phyloP scores from a whole-genome alignment of 805 yeast genomes.

The Kluyveromyces aestuarii region DNA sequence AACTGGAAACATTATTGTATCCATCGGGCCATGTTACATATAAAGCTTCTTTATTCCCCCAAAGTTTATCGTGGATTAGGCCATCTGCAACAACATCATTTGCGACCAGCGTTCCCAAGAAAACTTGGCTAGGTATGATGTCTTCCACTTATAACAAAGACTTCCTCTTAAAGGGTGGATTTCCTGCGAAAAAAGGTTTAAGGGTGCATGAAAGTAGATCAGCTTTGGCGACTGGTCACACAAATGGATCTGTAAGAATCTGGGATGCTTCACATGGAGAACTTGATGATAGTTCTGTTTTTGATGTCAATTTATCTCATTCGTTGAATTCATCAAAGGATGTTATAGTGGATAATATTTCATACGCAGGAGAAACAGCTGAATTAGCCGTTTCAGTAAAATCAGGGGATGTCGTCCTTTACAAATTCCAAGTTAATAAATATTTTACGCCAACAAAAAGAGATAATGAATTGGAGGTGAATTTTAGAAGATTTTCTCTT shows the following conservation, averaged over 20 bases:
- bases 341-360: conserved; percentile 44
- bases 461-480: conserved; percentile 10
- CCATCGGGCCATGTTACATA: conserved; percentile 46
- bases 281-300: conserved; percentile 44
- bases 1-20: conserved; percentile 50
- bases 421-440: conserved; percentile 55
- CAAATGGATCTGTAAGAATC: conserved; percentile 71
- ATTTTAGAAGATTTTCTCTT: conserved; percentile 20
- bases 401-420: conserved; percentile 66
- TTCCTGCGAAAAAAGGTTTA: conserved; percentile 44
- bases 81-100: conserved; percentile 55
- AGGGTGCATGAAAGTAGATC: conserved; percentile 45
- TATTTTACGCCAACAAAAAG: conserved; percentile 29
- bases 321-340: conserved; percentile 38
- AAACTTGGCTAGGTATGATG: conserved; percentile 76
- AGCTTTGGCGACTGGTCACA: conserved; percentile 74
- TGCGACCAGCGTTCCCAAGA: conserved; percentile 49
- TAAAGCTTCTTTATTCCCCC: conserved; percentile 61
- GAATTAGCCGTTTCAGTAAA: conserved; percentile 63
- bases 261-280: conserved; percentile 82
- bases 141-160: conserved; percentile 35
- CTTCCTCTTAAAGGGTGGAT: conserved; percentile 69
- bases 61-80: conserved; percentile 67
- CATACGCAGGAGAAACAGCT: conserved; percentile 69
- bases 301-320: conserved; percentile 49